Evolutionary conservation across 1,284 basidiomycete genomes (phyloP).

Genomic region (Ceraceosorus bombacis): DNA sequence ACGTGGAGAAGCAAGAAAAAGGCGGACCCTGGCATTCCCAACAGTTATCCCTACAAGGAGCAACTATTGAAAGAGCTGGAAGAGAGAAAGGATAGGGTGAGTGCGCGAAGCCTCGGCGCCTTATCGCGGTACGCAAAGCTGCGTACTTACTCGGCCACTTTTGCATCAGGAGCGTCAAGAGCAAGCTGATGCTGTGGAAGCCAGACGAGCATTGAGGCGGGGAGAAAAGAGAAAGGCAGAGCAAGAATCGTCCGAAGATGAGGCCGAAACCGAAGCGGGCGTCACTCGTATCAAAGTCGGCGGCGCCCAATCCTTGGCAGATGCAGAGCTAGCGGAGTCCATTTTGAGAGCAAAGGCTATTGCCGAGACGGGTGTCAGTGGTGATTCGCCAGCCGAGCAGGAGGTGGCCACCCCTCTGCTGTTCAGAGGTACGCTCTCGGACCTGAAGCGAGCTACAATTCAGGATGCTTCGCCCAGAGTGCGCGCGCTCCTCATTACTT

Average conservation of each 20-base stretch:
- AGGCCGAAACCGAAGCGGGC: slow-evolving; percentile 16
- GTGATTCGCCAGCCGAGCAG: too few species aligned
- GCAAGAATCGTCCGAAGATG: not conserved
- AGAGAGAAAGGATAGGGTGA: slow-evolving; percentile 16
- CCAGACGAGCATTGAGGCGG: too few species aligned
- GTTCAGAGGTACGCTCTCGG: slow-evolving; percentile 23
- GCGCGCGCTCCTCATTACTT: slow-evolving; percentile 26
- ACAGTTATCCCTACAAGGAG: slow-evolving; percentile 93
- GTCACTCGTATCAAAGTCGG: slow-evolving; percentile 7
- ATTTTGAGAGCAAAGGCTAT: not conserved
- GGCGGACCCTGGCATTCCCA: slow-evolving; percentile 93
- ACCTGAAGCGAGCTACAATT: slow-evolving; percentile 17
- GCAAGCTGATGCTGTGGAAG: slow-evolving; percentile 4
- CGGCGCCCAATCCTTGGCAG: too few species aligned
- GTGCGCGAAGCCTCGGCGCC: not conserved
- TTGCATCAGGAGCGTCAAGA: not conserved
- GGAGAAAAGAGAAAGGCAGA: too few species aligned
- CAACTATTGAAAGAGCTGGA: slow-evolving; percentile 75
- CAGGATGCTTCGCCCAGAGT: slow-evolving; percentile 9
- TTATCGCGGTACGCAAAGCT: too few species aligned
- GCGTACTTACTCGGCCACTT: too few species aligned
- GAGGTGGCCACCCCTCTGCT: slow-evolving; percentile 9
- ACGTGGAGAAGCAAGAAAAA: slow-evolving; percentile 60
- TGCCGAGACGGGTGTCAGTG: too few species aligned
- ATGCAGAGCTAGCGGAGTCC: too few species aligned